Evolutionary conservation across 306 rosid species (phyloP).

Genomic region (Gastrolobium bilobum): DNA sequence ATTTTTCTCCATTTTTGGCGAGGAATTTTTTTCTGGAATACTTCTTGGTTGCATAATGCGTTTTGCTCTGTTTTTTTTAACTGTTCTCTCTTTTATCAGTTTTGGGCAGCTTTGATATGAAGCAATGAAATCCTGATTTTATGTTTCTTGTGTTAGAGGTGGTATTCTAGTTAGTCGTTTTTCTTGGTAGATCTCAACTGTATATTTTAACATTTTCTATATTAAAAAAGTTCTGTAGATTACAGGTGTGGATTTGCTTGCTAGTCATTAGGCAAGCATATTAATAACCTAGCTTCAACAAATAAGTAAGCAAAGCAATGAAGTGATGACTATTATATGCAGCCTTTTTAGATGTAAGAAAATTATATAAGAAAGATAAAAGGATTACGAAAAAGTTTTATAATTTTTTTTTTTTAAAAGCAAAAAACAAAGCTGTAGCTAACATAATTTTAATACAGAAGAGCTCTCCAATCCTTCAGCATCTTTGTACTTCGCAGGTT

Average conservation of each 20-base stretch:
- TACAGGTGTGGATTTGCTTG: slow-evolving; percentile 9
- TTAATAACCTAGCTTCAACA: background rate
- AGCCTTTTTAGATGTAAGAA: slow-evolving; percentile 8
- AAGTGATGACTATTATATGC: slow-evolving; percentile 27
- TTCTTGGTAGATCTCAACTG: slow-evolving; percentile 32
- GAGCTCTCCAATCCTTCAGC: slow-evolving; percentile 20
- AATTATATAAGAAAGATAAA: background rate
- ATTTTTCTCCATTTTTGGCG: slow-evolving; percentile 26
- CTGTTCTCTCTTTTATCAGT: background rate
- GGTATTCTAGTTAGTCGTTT: slow-evolving; percentile 17
- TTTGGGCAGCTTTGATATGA: slow-evolving; percentile 25
- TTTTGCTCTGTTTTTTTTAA: background rate
- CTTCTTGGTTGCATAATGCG: slow-evolving; percentile 27
- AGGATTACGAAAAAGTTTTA: background rate
- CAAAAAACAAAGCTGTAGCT: slow-evolving; percentile 22
- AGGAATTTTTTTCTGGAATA: slow-evolving; percentile 18
- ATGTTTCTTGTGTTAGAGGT: slow-evolving; percentile 37
- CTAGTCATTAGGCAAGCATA: slow-evolving; percentile 22
- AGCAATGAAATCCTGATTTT: slow-evolving; percentile 27
- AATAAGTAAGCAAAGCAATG: slow-evolving; percentile 15
- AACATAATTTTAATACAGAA: slow-evolving; percentile 13
- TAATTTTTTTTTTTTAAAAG: background rate
- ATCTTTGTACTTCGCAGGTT: slow-evolving; percentile 17
- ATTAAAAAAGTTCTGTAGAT: slow-evolving; percentile 15
- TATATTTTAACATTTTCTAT: background rate